Evolutionary conservation across 192 early-diverging fungal genomes (phyloP).

Genomic region (Mortierella claussenii): DNA sequence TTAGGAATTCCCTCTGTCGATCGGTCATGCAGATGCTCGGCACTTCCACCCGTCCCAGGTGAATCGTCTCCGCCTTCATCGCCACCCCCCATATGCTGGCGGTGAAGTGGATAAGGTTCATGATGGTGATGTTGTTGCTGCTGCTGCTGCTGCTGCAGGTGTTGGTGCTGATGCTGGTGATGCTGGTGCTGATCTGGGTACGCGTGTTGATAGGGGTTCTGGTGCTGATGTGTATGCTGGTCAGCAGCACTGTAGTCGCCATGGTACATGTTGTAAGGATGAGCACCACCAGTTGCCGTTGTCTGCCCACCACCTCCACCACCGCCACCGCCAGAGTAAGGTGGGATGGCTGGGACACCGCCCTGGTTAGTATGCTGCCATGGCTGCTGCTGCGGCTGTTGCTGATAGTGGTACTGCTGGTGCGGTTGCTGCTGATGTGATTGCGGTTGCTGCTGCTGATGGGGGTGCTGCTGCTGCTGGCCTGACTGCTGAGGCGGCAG

Average conservation of each 20-base stretch:
- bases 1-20: slow-evolving; percentile 82
- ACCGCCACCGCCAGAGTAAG: slow-evolving; percentile 9
- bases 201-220: slow-evolving; percentile 4
- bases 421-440: slow-evolving; percentile 5
- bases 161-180: background rate
- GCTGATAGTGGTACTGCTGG: background rate
- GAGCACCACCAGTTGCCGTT: background rate
- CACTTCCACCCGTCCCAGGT: slow-evolving; percentile 2
- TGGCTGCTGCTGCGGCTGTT: slow-evolving; percentile 17
- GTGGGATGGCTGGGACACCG: background rate
- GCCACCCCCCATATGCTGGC: background rate
- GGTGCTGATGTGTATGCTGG: slow-evolving; percentile 16
- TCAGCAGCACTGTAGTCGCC: slow-evolving; percentile 15
- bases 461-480: slow-evolving; percentile 5
- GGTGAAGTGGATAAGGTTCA: background rate
- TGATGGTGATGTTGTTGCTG: background rate
- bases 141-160: slow-evolving; percentile 13
- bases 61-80: background rate
- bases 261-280: background rate
- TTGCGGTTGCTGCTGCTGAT: slow-evolving; percentile 3
- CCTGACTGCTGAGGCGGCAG: slow-evolving; percentile 21
- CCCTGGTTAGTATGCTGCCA: slow-evolving; percentile 12
- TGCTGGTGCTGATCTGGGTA: slow-evolving; percentile 3
- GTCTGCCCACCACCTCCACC: background rate
- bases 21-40: slow-evolving; percentile 67